Conservation (phyloP, 352 stramenopile species). For the Phytopythium chamaehyphon region DNA sequence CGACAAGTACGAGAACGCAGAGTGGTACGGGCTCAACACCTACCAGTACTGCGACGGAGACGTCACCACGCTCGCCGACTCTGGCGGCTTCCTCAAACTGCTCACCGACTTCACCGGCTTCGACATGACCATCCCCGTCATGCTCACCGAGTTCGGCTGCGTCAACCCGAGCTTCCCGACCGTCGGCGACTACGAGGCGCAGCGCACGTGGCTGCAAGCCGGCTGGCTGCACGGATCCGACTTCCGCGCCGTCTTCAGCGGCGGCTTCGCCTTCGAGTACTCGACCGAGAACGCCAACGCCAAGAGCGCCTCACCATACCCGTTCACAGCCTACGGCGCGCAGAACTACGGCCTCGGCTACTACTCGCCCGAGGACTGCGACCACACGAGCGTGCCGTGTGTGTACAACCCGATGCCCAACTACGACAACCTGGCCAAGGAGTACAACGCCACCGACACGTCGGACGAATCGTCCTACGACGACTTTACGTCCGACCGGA, state of each 20-base stretch:
- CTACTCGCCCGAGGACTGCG: slow-evolving; percentile 66
- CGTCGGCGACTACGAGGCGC: slow-evolving; percentile 48
- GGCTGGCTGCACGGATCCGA: slow-evolving; percentile 42
- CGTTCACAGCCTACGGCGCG: slow-evolving; percentile 66
- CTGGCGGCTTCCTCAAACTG: slow-evolving; percentile 45
- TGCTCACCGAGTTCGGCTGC: slow-evolving; percentile 85
- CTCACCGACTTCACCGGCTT: slow-evolving; percentile 44
- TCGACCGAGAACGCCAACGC: slow-evolving; percentile 74
- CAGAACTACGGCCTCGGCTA: slow-evolving; percentile 89
- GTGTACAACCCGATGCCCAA: slow-evolving; percentile 77
- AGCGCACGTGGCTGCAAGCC: slow-evolving; percentile 62
- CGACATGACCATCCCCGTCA: slow-evolving; percentile 64
- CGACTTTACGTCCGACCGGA: slow-evolving; percentile 32
- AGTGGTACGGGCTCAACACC: slow-evolving; percentile 78
- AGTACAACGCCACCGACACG: slow-evolving; percentile 44
- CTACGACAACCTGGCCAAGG: slow-evolving; percentile 51
- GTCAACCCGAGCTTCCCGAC: slow-evolving; percentile 57
- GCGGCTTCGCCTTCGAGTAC: slow-evolving; percentile 82
- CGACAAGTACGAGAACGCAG: slow-evolving; percentile 57
- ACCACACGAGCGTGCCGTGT: slow-evolving; percentile 51
- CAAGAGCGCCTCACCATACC: slow-evolving; percentile 43
- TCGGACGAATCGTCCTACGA: slow-evolving; percentile 25
- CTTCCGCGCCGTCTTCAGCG: slow-evolving; percentile 54
- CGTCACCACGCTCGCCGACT: slow-evolving; percentile 25
- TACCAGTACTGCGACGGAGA: slow-evolving; percentile 72